phyloP scores from a whole-genome alignment of 1,284 basidiomycete species.

The Boletus chippewaensis region DNA sequence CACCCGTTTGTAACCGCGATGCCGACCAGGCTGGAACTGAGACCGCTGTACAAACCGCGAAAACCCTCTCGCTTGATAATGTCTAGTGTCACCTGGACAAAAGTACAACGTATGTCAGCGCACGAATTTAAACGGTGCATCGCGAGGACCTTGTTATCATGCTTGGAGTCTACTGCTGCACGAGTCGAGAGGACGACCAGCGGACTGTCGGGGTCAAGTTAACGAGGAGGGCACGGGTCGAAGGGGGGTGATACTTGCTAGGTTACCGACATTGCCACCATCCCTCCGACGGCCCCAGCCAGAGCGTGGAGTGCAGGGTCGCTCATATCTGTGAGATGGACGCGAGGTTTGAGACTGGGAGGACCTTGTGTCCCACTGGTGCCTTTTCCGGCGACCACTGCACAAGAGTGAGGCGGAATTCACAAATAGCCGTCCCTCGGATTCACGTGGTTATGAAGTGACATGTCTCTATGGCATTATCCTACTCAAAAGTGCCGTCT shows the following conservation, averaged over 20 bases:
- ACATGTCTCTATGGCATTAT: not conserved
- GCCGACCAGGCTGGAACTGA: constrained; percentile 82
- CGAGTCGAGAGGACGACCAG: constrained; percentile 90
- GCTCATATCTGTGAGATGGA: constrained; percentile 40
- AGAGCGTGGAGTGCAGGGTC: constrained; percentile 88
- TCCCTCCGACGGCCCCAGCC: constrained; percentile 87
- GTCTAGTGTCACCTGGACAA: constrained; percentile 54
- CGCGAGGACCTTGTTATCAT: constrained; percentile 55
- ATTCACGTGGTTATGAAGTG: constrained; percentile 11
- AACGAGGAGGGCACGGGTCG: constrained; percentile 3
- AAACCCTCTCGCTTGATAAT: constrained; percentile 84
- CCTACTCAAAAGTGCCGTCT: constrained; percentile 19
- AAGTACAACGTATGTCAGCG: constrained; percentile 40
- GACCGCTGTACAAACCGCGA: constrained; percentile 80
- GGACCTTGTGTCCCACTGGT: no score
- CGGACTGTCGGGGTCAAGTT: constrained; percentile 50
- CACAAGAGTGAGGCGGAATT: not conserved
- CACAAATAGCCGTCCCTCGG: not conserved
- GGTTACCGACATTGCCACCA: constrained; percentile 81
- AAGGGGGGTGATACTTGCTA: constrained; percentile 49
- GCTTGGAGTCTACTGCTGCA: constrained; percentile 86
- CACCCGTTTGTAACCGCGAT: constrained; percentile 93
- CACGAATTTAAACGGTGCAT: not conserved
- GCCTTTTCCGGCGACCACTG: no score
- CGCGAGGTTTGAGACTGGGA: no score